Conservation (phyloP, 805 yeast species). For the Ogataea degrootiae region DNA sequence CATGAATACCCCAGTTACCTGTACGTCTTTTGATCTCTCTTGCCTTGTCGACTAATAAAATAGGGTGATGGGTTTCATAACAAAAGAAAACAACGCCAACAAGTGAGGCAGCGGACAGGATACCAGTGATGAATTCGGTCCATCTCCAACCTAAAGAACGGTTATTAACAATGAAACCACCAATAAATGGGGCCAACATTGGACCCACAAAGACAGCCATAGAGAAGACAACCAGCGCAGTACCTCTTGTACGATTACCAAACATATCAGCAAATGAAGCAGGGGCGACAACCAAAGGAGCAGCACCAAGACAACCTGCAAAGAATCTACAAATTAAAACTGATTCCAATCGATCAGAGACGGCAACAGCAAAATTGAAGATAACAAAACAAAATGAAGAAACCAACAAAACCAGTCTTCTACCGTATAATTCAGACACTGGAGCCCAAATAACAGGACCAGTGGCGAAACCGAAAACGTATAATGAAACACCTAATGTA, state of each 20-base stretch:
- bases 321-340: constrained; percentile 74
- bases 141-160: constrained; percentile 74
- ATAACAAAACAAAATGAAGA: constrained; percentile 52
- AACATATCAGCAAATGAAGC: constrained; percentile 85
- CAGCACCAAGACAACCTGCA: constrained; percentile 78
- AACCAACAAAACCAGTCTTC: constrained; percentile 54
- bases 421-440: constrained; percentile 70
- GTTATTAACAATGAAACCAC: constrained; percentile 59
- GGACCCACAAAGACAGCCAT: constrained; percentile 79
- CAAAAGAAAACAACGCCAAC: constrained; percentile 39
- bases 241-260: constrained; percentile 62
- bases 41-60: constrained; percentile 61
- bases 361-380: constrained; percentile 70
- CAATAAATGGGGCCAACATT: constrained; percentile 73
- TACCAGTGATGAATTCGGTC: constrained; percentile 69
- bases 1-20: constrained; percentile 79
- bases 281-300: constrained; percentile 81
- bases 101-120: constrained; percentile 41
- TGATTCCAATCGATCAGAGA: constrained; percentile 76
- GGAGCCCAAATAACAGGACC: constrained; percentile 95
- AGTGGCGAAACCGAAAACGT: constrained; percentile 88
- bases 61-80: constrained; percentile 71
- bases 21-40: constrained; percentile 56
- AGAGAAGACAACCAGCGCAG: constrained; percentile 66
- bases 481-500: constrained; percentile 70